Evolutionary conservation across 768 basidiomycete genomes (phyloP), one percentile per base, ranked within the genome.

Genomic region (Trametes meyenii): DNA sequence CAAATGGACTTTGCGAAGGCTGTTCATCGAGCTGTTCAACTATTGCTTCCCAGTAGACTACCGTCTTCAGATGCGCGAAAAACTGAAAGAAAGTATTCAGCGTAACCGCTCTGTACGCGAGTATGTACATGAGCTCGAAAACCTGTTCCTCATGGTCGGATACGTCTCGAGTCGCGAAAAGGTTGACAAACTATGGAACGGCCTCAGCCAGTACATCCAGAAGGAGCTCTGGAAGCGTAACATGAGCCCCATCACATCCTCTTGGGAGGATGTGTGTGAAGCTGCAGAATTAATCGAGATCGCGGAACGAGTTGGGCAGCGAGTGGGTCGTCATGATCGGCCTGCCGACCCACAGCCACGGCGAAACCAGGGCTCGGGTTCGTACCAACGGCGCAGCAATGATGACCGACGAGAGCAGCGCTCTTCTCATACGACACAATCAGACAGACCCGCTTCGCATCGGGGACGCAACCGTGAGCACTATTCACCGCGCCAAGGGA

Each of bases 151-250:
- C 11, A 73, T 75, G 55, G 73, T 78, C 8, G 77, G 77, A 0
- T 44, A 67, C 3, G 61, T 66, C 0, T 67, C 71, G 3, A 61
- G 75, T 5, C 57, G 35, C 6, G 74, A 78, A 13, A 44, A 66
- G 8, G 73, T 77, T 0, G 63, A 72, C 10, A 67, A 70, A 11
- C 63, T 81, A 0, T 82, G 77, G 77, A 65, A 70, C 2, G 76
- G 79, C 0, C 56, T 77, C 0, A 52, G 62, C 0, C 23, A 50
- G 0, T 43, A 63, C 16, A 67, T 78, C 1, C 75, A 76, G 33
- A 57, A 56, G 0, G 64, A 72, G 3, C 56, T 78, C 0, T 75
- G 73, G 72, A 58, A 60, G 16, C 63, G 74, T 1, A 56, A 69
- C 5, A 58, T 77, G 0, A 71, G 73, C 2, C 73, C 71, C 0